Evolutionary conservation across 2,329 filamentous ascomycete genomes (phyloP).

Genomic region (Cytospora piceae): DNA sequence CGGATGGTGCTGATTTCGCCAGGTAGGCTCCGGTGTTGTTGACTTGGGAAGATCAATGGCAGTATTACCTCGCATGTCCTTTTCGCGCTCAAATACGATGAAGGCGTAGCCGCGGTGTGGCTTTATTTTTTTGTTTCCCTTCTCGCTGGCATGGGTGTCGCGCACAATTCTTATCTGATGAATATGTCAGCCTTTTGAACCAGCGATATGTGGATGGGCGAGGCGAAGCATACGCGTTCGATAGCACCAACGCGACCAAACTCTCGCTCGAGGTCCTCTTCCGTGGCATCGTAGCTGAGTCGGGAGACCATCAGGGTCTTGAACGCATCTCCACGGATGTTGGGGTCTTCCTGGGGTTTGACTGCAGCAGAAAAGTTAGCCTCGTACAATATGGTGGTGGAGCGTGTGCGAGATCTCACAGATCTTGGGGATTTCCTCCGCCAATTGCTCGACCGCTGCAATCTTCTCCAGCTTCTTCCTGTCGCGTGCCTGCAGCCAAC

Average conservation of each 20-base stretch:
- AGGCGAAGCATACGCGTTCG: conserved; percentile 69
- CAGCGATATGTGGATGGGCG: too few species aligned
- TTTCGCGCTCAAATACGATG: conserved; percentile 94
- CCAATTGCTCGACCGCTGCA: conserved; percentile 63
- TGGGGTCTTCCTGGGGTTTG: conserved; percentile 81
- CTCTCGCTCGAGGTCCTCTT: conserved; percentile 88
- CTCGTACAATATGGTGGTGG: background rate
- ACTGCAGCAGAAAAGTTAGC: conserved; percentile 53
- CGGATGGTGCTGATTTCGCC: conserved; percentile 39
- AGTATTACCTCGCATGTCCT: conserved; percentile 97
- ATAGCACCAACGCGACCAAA: conserved; percentile 94
- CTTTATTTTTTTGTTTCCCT: conserved; percentile 78
- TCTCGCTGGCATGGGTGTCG: conserved; percentile 71
- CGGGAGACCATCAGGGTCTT: conserved; percentile 93
- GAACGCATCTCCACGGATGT: conserved; percentile 91
- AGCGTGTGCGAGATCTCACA: conserved; percentile 52
- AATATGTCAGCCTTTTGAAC: conserved; percentile 11
- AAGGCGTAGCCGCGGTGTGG: conserved; percentile 91
- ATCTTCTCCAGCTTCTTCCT: conserved; percentile 82
- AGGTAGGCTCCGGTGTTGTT: conserved; percentile 49
- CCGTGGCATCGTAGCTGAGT: conserved; percentile 85
- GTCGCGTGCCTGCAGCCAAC: conserved; percentile 87
- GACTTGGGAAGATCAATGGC: conserved; percentile 47
- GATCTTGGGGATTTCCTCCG: conserved; percentile 65
- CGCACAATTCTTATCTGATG: conserved; percentile 82